phyloP scores from a whole-genome alignment of 805 yeast genomes.

The Zygosaccharomyces pseudorouxii region DNA sequence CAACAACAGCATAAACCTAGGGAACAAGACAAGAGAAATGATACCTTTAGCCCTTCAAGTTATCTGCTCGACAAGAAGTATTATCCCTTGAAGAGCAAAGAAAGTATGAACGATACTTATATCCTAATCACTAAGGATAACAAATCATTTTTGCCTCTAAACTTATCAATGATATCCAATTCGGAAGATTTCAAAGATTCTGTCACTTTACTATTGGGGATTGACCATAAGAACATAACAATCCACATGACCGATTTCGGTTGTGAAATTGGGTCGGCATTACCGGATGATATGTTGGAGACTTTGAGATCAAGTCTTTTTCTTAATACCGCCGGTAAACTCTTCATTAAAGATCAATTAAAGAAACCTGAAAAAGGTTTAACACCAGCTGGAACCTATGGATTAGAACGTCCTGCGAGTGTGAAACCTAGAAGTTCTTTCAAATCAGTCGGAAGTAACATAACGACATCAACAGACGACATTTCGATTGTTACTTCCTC shows the following conservation, averaged over 20 bases:
- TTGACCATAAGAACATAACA: slow-evolving; percentile 27
- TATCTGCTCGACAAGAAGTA: slow-evolving; percentile 36
- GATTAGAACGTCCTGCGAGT: slow-evolving; percentile 13
- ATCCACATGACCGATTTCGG: slow-evolving; percentile 69
- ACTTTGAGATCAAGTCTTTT: slow-evolving; percentile 36
- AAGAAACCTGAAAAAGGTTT: slow-evolving; percentile 22
- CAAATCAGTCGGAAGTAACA: slow-evolving; percentile 26
- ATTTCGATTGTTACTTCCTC: slow-evolving; percentile 27
- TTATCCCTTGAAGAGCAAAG: slow-evolving; percentile 32
- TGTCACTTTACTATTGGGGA: slow-evolving; percentile 37
- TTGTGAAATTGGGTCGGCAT: slow-evolving; percentile 50
- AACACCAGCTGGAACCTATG: slow-evolving; percentile 15
- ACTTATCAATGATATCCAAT: slow-evolving; percentile 32
- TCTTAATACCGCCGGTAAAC: slow-evolving; percentile 29
- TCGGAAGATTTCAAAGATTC: slow-evolving; percentile 39
- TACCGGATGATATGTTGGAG: slow-evolving; percentile 47
- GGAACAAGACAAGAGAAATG: background rate
- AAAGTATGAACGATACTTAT: slow-evolving; percentile 24
- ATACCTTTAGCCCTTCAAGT: slow-evolving; percentile 8
- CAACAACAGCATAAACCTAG: background rate
- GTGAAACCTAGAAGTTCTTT: slow-evolving; percentile 29
- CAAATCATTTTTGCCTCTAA: slow-evolving; percentile 47
- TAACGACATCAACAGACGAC: slow-evolving; percentile 27
- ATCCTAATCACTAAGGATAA: slow-evolving; percentile 67
- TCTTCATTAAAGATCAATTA: slow-evolving; percentile 29